Evolutionary conservation across 306 rosid species (phyloP).

Genomic region (Gastrolobium bilobum): DNA sequence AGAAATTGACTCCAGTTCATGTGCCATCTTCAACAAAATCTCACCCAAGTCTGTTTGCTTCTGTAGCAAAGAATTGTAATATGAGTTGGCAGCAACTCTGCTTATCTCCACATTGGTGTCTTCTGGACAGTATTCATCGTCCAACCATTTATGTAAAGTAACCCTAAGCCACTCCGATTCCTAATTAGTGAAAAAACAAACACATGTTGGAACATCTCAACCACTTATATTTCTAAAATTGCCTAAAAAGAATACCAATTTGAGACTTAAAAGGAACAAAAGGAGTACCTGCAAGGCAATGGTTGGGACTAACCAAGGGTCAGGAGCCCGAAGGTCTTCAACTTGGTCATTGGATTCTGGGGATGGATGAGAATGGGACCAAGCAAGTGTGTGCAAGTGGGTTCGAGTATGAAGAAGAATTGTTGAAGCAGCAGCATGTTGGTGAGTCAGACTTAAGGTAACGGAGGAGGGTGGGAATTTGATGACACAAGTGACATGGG

Average conservation of each 20-base stretch:
- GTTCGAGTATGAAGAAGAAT: slow-evolving; percentile 11
- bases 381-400: slow-evolving; percentile 32
- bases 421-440: slow-evolving; percentile 15
- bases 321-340: slow-evolving; percentile 79
- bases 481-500: slow-evolving; percentile 16
- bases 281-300: slow-evolving; percentile 72
- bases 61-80: slow-evolving; percentile 68
- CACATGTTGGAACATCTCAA: slow-evolving; percentile 22
- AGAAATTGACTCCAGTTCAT: slow-evolving; percentile 73
- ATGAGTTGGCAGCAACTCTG: slow-evolving; percentile 84
- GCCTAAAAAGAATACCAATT: not conserved
- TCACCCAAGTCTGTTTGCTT: slow-evolving; percentile 79
- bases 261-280: not conserved
- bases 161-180: slow-evolving; percentile 97
- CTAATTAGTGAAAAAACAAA: slow-evolving; percentile 44
- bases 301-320: slow-evolving; percentile 73
- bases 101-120: slow-evolving; percentile 89
- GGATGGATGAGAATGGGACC: slow-evolving; percentile 49
- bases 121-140: slow-evolving; percentile 97
- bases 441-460: slow-evolving; percentile 25
- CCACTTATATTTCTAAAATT: slow-evolving; percentile 5
- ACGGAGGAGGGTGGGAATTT: slow-evolving; percentile 34
- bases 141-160: slow-evolving; percentile 87
- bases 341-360: slow-evolving; percentile 57
- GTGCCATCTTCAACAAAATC: slow-evolving; percentile 84